Conservation (phyloP, 2,329 filamentous ascomycete species). For the Fusarium penzigii region DNA sequence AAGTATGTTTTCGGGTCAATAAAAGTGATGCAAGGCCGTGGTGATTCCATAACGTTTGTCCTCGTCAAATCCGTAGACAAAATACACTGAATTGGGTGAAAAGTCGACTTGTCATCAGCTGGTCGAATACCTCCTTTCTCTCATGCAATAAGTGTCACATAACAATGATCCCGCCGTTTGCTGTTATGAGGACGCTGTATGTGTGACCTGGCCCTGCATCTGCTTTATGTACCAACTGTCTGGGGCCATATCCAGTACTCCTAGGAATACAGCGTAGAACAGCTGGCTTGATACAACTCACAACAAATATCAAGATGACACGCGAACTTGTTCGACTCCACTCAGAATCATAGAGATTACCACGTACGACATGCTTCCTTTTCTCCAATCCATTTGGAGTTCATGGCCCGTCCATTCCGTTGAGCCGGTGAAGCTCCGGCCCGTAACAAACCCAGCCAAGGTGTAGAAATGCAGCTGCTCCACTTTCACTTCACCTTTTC, state of each 20-base stretch:
- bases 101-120: too few species aligned
- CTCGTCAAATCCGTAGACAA: too few species aligned
- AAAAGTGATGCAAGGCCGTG: too few species aligned
- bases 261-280: background rate
- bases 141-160: too few species aligned
- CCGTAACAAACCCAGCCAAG: slow-evolving; percentile 5
- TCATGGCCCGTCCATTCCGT: background rate
- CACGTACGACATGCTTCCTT: background rate
- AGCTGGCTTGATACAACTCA: background rate
- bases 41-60: too few species aligned
- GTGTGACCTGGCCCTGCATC: slow-evolving; percentile 25
- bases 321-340: slow-evolving; percentile 1
- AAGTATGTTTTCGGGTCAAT: too few species aligned
- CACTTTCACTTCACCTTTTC: slow-evolving; percentile 13
- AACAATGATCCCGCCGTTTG: too few species aligned
- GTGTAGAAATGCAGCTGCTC: slow-evolving; percentile 6
- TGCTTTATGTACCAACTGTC: background rate
- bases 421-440: slow-evolving; percentile 6
- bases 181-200: background rate
- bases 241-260: too few species aligned
- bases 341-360: background rate
- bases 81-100: too few species aligned
- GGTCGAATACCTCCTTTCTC: too few species aligned
- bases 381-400: background rate
- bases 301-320: slow-evolving; percentile 1